Evolutionary conservation across 768 basidiomycete genomes (phyloP).

Genomic region (Tulasnella sp.): DNA sequence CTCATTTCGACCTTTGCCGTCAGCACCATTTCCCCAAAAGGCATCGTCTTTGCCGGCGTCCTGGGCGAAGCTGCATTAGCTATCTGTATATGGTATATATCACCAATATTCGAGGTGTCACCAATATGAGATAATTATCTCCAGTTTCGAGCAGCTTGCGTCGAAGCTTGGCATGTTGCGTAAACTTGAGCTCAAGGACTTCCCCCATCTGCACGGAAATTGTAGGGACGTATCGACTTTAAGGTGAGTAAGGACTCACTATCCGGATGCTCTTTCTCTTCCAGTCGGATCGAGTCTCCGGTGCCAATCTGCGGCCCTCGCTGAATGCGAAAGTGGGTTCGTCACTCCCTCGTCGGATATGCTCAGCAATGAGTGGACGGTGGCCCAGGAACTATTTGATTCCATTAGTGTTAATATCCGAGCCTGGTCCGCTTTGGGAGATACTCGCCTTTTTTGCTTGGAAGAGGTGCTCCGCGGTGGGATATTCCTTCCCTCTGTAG

Average conservation of each 20-base stretch:
- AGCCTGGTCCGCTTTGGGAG: neutral
- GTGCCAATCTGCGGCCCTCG: neutral
- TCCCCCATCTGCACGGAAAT: constrained; percentile 49
- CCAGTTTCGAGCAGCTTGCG: constrained; percentile 48
- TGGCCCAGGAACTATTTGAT: constrained; percentile 20
- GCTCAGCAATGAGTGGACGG: constrained; percentile 22
- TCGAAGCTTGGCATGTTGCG: constrained; percentile 56
- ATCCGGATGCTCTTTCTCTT: constrained; percentile 15
- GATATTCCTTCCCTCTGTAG: constrained; percentile 48
- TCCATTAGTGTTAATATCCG: neutral
- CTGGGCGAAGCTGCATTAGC: neutral
- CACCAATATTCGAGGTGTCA: neutral
- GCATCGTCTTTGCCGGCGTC: constrained; percentile 33
- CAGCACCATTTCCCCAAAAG: constrained; percentile 63
- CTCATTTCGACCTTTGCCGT: constrained; percentile 53
- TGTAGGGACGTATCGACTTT: neutral
- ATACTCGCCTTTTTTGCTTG: constrained; percentile 44
- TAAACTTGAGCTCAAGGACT: constrained; percentile 58
- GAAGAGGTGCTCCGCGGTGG: constrained; percentile 62
- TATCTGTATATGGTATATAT: neutral
- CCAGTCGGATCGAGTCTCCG: constrained; percentile 21
- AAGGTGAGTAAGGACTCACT: neutral
- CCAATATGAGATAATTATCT: constrained; percentile 33
- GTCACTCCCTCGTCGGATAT: constrained; percentile 17
- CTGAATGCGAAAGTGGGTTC: neutral